phyloP scores from a whole-genome alignment of 83 land plant genomes.

The Larix sibirica region DNA sequence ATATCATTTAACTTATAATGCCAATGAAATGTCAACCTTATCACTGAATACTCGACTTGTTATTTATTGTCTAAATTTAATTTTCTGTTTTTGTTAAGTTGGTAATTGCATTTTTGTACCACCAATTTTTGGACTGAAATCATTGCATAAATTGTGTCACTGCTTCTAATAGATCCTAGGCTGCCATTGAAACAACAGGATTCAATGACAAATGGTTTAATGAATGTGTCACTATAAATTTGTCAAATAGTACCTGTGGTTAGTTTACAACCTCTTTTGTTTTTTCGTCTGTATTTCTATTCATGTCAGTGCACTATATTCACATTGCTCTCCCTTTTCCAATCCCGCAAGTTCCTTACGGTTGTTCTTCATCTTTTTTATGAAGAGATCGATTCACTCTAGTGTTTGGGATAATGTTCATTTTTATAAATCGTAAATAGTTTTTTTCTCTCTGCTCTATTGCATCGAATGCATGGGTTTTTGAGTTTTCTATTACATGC shows the following conservation, averaged over 20 bases:
- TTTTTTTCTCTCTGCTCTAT: too few relatives aligned
- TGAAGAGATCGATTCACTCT: too few relatives aligned
- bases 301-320: not conserved
- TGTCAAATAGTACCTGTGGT: not conserved
- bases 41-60: not conserved
- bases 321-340: not conserved
- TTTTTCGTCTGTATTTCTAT: too few relatives aligned
- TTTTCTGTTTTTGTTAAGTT: not conserved
- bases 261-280: too few relatives aligned
- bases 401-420: too few relatives aligned
- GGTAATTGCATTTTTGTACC: not conserved
- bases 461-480: too few relatives aligned
- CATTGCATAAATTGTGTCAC: not conserved
- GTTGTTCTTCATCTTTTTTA: too few relatives aligned
- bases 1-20: conserved; percentile 1
- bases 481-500: too few relatives aligned
- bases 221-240: not conserved
- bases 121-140: not conserved
- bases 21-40: not conserved
- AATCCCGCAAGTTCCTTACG: too few relatives aligned
- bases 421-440: too few relatives aligned
- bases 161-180: not conserved
- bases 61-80: not conserved
- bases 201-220: not conserved
- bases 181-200: not conserved